phyloP scores from a whole-genome alignment of 2,329 filamentous ascomycete genomes.

The Amauroascus niger region DNA sequence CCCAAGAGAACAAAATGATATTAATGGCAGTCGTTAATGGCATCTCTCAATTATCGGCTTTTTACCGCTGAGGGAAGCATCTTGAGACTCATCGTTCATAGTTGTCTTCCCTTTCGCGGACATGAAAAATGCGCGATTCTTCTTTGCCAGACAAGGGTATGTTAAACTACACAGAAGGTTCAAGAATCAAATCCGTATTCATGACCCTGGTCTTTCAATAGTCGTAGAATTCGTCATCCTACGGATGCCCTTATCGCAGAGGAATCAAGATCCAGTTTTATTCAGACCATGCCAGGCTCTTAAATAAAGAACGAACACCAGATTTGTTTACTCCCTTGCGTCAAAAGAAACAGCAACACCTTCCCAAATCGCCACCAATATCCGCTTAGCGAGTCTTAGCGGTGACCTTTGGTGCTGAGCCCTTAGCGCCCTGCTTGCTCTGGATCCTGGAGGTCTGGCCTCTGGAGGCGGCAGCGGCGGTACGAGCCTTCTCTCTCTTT shows the following conservation, averaged over 20 bases:
- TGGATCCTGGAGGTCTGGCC: slow-evolving; percentile 70
- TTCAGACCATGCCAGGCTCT: slow-evolving; percentile 11
- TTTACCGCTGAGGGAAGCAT: not conserved
- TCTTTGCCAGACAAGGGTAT: slow-evolving; percentile 3
- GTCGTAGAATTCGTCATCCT: slow-evolving; percentile 11
- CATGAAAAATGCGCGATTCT: not conserved
- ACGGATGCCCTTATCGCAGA: slow-evolving; percentile 6
- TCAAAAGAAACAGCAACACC: slow-evolving; percentile 9
- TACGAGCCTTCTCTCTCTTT: slow-evolving; percentile 99
- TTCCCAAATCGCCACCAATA: not conserved
- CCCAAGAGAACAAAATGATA: not conserved
- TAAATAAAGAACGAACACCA: slow-evolving; percentile 11
- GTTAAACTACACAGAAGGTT: not conserved
- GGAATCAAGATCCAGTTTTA: slow-evolving; percentile 6
- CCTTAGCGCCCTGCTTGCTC: slow-evolving; percentile 97
- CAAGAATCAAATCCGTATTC: not conserved
- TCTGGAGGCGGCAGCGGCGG: slow-evolving; percentile 60
- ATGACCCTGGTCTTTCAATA: not conserved
- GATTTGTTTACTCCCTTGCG: slow-evolving; percentile 6
- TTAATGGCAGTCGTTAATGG: not conserved
- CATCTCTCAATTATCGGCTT: not conserved
- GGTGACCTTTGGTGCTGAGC: slow-evolving; percentile 72
- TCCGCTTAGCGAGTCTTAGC: slow-evolving; percentile 68
- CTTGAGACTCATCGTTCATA: not conserved
- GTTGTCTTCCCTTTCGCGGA: not conserved